Conservation (phyloP, 495 filamentous ascomycete genomes). For the Aspergillus ostianus region DNA sequence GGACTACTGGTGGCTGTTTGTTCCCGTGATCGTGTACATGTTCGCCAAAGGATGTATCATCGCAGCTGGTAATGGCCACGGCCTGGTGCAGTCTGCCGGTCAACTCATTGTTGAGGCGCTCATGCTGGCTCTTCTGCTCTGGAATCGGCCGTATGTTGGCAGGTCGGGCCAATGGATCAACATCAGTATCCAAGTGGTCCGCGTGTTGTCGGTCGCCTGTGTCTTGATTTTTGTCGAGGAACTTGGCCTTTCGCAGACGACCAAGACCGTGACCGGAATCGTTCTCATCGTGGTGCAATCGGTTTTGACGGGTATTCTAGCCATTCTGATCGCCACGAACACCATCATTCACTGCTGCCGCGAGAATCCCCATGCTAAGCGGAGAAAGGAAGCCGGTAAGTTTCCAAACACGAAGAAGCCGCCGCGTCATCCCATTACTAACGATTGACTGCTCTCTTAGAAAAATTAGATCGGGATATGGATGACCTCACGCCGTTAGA, state of each 20-base stretch:
- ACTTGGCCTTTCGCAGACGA: constrained; percentile 85
- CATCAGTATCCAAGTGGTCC: constrained; percentile 87
- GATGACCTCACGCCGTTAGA: constrained; percentile 89
- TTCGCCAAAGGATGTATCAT: constrained; percentile 87
- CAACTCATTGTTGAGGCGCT: constrained; percentile 79
- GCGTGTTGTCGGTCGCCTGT: constrained; percentile 85
- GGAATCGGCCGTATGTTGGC: constrained; percentile 81
- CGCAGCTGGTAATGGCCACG: constrained; percentile 83
- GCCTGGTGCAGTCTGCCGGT: constrained; percentile 72
- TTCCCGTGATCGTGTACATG: constrained; percentile 89
- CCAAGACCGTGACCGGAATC: constrained; percentile 90
- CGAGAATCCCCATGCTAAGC: constrained; percentile 84
- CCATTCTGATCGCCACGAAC: constrained; percentile 88
- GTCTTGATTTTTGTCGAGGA: constrained; percentile 93
- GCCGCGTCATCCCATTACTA: constrained; percentile 11
- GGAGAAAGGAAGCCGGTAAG: constrained; percentile 82
- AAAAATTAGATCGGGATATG: constrained; percentile 78
- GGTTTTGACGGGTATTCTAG: constrained; percentile 75
- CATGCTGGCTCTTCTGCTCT: constrained; percentile 68
- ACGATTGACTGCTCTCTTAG: constrained; percentile 33
- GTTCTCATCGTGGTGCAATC: constrained; percentile 89
- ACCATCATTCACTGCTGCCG: constrained; percentile 77
- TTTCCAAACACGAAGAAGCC: constrained; percentile 18
- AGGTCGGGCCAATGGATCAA: constrained; percentile 90
- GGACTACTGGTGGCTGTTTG: constrained; percentile 94